A percentile compares a stretch with the other conserved stretches of the same genome.
These are phyloP conservation scores for Solanum habrochaites DNA, from an alignment of 257 asterid species.

Conservation along the genomic window DNA sequence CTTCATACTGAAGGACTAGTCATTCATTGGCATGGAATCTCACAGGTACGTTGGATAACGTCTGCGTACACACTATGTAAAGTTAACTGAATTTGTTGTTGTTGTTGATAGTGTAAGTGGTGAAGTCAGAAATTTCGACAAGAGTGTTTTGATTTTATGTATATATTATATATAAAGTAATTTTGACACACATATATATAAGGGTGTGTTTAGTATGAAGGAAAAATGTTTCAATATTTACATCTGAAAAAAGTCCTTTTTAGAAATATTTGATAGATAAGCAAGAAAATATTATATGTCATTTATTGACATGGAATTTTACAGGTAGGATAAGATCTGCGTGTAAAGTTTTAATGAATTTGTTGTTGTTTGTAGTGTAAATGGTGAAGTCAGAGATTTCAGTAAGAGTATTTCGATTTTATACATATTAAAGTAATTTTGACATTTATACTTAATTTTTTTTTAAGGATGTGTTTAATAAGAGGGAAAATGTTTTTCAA, in stretches of 20 bases:
- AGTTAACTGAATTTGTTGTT: no score
- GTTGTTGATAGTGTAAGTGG: no score
- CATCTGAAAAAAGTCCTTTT: no score
- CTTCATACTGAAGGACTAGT: slow-evolving; percentile 65
- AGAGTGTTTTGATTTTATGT: not conserved
- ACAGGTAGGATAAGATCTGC: slow-evolving; percentile 29
- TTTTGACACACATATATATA: not conserved
- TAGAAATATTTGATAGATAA: no score
- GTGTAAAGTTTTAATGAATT: no score
- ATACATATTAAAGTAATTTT: not conserved
- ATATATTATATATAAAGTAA: not conserved
- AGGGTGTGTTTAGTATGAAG: not conserved
- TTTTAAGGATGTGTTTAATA: not conserved
- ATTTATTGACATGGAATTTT: slow-evolving; percentile 88
- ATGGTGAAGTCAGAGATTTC: not conserved
- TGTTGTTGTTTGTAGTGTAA: no score
- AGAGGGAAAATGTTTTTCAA: not conserved
- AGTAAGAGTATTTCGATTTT: not conserved
- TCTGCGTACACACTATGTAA: not conserved
- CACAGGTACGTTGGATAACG: slow-evolving; percentile 35
- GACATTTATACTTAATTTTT: not conserved
- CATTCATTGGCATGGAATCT: slow-evolving; percentile 86
- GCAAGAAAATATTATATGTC: not conserved
- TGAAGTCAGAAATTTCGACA: not conserved
- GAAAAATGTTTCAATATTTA: no score